These are phyloP conservation scores for Psilocybe subaeruginosa DNA, from an alignment of 768 basidiomycete species.

Conservation along the genomic window DNA sequence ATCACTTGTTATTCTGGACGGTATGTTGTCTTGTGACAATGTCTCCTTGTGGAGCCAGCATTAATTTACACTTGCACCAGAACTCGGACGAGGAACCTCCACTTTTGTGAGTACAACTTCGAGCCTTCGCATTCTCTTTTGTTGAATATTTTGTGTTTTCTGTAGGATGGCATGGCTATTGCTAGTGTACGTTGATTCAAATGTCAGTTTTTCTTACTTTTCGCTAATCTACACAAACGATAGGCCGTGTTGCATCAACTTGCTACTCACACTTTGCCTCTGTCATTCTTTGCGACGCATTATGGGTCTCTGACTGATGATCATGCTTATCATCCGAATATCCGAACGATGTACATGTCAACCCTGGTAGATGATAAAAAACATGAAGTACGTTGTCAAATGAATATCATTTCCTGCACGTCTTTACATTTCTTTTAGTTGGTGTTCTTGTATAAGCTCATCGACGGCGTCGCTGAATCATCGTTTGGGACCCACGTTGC, in stretches of 20 bases:
- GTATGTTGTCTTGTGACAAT: slow-evolving; percentile 44
- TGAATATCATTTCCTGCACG: neutral
- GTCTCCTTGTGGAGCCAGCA: slow-evolving; percentile 9
- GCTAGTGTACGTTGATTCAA: slow-evolving; percentile 63
- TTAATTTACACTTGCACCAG: slow-evolving; percentile 39
- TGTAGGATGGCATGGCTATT: slow-evolving; percentile 97
- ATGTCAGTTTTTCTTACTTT: neutral
- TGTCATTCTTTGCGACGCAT: slow-evolving; percentile 98
- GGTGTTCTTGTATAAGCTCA: slow-evolving; percentile 93
- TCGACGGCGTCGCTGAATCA: slow-evolving; percentile 83
- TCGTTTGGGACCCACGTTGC: slow-evolving; percentile 97
- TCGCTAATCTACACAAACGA: neutral
- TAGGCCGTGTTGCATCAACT: slow-evolving; percentile 93
- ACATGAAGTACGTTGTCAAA: slow-evolving; percentile 61
- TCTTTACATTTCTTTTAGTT: slow-evolving; percentile 51
- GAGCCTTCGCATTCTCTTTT: neutral
- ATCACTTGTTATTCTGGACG: slow-evolving; percentile 94
- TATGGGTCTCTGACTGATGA: slow-evolving; percentile 96
- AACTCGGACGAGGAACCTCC: slow-evolving; percentile 94
- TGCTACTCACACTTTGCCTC: slow-evolving; percentile 87
- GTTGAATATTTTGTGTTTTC: neutral
- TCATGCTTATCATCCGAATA: slow-evolving; percentile 89
- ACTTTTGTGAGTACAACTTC: slow-evolving; percentile 65
- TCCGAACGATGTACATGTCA: slow-evolving; percentile 94
- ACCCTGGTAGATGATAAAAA: slow-evolving; percentile 93